Base-by-base conservation (phyloP, 495 filamentous ascomycete species). In the Bacidia gigantensis region DNA sequence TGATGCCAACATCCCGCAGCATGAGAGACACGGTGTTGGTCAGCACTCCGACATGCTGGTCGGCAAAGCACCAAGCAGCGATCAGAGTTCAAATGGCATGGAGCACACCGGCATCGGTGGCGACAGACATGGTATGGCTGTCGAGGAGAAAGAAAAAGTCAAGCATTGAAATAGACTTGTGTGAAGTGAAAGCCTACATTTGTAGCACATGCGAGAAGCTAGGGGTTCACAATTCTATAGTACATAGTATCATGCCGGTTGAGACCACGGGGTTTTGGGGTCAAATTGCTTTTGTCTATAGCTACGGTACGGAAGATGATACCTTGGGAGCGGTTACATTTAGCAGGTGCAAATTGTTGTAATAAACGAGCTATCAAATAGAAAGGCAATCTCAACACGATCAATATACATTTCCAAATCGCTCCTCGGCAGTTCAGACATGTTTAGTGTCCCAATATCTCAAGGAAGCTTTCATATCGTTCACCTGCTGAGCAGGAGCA, bases 11-110 rank as follows among this genome's bases (percentile, higher is more conserved):
- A 77, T 84, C 54, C 73, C 81, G 1, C 73, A 80, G 49, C 71
- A 77, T 17, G 80, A 87, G 17, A 78, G 87, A 57, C 87, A 94
- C 68, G 89, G 89, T 43, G 93, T 94, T 58, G 69, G 71, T 46
- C 79, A 84, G 59, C 88, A 94, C 68, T 79, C 76, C 48, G 72
- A 83, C 55, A 78, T 79, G 67, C 59, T 82, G 10, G 76, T 82
- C 53, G 79, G 78, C 57, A 76, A 74, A 55, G 61, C 70, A 17
- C 74, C 77, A 21, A 69, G 72, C 52, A 67, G 64, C 55, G 69
- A 69, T 53, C 69, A 72, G 50, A 66, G 64, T 32, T 65, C 61
- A 23, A 67, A 60, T 18, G 65, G 66, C 25, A 68, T 72, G 41
- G 46, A 68, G 26, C 71, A 74, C 48, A 62, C 56, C 5, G 59